Evolutionary conservation across 2,329 filamentous ascomycete species (phyloP).

Genomic region (Dothideomycetidae sp.): DNA sequence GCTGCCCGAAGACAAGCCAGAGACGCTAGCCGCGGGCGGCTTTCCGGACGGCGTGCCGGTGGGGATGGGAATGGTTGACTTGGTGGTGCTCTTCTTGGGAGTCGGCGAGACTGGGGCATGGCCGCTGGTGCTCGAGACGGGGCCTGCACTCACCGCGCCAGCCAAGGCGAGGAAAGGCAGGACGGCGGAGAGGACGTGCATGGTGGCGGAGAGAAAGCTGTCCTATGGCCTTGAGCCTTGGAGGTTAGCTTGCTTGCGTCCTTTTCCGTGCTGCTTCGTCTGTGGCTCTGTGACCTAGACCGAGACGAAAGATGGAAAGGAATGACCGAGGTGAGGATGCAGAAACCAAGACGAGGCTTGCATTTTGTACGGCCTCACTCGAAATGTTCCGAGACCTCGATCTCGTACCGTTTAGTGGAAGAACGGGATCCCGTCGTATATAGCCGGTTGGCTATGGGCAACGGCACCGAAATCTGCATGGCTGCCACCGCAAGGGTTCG

Average conservation of each 20-base stretch:
- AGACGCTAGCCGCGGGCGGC: neutral
- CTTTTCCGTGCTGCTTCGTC: too few relatives aligned
- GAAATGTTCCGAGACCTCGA: conserved; percentile 7
- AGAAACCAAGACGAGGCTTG: conserved; percentile 2
- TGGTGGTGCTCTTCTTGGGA: neutral
- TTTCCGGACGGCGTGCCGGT: neutral
- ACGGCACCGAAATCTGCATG: conserved; percentile 3
- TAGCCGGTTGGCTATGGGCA: conserved; percentile 9
- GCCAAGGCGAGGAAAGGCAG: conserved; percentile 3
- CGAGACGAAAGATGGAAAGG: conserved; percentile 2
- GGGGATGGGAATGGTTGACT: neutral
- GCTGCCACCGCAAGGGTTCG: conserved; percentile 5
- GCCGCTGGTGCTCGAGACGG: too few relatives aligned
- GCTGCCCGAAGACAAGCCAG: too few relatives aligned
- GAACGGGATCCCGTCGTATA: conserved; percentile 7
- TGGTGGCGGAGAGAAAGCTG: conserved; percentile 4
- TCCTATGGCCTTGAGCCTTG: too few relatives aligned
- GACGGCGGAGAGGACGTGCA: conserved; percentile 6
- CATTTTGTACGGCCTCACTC: conserved; percentile 3
- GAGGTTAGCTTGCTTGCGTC: too few relatives aligned
- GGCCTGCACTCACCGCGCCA: neutral
- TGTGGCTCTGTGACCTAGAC: too few relatives aligned
- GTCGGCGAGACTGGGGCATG: too few relatives aligned
- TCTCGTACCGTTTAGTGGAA: conserved; percentile 5
- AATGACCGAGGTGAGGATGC: conserved; percentile 7